A percentile compares a stretch with the other conserved stretches of the same genome.
Evolutionary conservation across 1,139 yeast genomes (phyloP).

Genomic region (Taphrina deformans): DNA sequence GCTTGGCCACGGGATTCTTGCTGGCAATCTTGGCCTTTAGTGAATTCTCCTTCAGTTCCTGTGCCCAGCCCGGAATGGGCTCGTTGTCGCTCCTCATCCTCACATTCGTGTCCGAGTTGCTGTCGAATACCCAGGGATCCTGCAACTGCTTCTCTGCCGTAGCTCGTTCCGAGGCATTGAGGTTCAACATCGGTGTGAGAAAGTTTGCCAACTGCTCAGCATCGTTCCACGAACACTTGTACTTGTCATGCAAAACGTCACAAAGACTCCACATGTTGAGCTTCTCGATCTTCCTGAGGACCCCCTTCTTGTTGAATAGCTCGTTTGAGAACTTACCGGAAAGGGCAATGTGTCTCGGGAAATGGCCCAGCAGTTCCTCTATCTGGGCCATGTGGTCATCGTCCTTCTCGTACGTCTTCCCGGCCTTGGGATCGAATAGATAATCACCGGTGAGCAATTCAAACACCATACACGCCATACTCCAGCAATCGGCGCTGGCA

Average conservation of each 20-base stretch:
- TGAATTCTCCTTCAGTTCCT: slow-evolving; percentile 16
- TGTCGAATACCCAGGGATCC: slow-evolving; percentile 26
- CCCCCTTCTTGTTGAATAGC: slow-evolving; percentile 58
- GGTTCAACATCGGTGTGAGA: slow-evolving; percentile 67
- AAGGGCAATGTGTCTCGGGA: slow-evolving; percentile 56
- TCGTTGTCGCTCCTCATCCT: background rate
- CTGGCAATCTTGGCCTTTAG: slow-evolving; percentile 5
- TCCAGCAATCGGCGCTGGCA: slow-evolving; percentile 80
- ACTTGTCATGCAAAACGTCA: slow-evolving; percentile 70
- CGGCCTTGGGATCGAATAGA: slow-evolving; percentile 75
- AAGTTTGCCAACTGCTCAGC: slow-evolving; percentile 63
- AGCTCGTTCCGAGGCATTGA: slow-evolving; percentile 69
- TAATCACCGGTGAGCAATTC: slow-evolving; percentile 84
- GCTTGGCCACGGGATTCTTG: slow-evolving; percentile 7
- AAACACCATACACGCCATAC: slow-evolving; percentile 75
- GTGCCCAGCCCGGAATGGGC: slow-evolving; percentile 18
- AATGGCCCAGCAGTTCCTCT: slow-evolving; percentile 66
- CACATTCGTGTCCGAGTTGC: background rate
- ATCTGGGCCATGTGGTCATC: slow-evolving; percentile 88
- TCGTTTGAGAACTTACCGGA: slow-evolving; percentile 57
- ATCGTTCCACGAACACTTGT: slow-evolving; percentile 59
- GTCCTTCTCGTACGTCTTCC: slow-evolving; percentile 61
- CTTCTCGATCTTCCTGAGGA: slow-evolving; percentile 59
- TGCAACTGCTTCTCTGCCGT: slow-evolving; percentile 52
- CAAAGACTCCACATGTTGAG: slow-evolving; percentile 69